phyloP scores from a whole-genome alignment of 2,329 filamentous ascomycete genomes.

The Drechslerella stenobrocha region DNA sequence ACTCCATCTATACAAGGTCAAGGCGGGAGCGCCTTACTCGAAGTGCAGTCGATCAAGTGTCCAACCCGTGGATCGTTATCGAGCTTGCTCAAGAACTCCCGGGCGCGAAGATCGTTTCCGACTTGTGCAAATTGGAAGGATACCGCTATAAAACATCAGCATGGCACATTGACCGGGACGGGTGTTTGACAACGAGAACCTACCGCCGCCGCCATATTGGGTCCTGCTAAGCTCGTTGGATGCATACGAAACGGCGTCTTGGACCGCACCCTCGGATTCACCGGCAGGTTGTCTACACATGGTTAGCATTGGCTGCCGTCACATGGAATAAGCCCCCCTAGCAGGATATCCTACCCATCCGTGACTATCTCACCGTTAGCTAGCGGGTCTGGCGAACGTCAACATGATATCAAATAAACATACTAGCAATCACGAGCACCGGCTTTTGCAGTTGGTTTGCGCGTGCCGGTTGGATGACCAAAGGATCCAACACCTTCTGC shows the following conservation, averaged over 20 bases:
- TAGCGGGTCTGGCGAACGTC: not conserved
- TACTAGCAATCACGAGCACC: constrained; percentile 65
- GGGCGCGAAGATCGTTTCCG: constrained; percentile 67
- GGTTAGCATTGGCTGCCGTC: constrained; percentile 54
- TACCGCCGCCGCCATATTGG: constrained; percentile 61
- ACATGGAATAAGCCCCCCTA: not conserved
- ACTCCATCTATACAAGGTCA: too few relatives aligned
- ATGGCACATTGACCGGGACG: not conserved
- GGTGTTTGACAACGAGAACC: not conserved
- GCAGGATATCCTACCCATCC: constrained; percentile 26
- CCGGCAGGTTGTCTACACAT: constrained; percentile 69
- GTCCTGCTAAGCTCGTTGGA: constrained; percentile 60
- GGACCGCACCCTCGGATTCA: constrained; percentile 63
- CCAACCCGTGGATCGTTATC: constrained; percentile 67
- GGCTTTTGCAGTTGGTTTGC: constrained; percentile 65
- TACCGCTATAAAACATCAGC: constrained; percentile 55
- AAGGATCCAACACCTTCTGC: constrained; percentile 66
- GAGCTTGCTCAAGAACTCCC: constrained; percentile 67
- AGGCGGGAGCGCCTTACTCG: too few relatives aligned
- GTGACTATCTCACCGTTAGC: constrained; percentile 23
- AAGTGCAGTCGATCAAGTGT: constrained; percentile 68
- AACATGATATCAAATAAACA: not conserved
- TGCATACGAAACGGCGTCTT: constrained; percentile 63
- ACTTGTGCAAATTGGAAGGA: constrained; percentile 72
- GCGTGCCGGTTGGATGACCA: constrained; percentile 62